Conservation (phyloP, 768 basidiomycete genomes). For the Pholiota conissans region DNA sequence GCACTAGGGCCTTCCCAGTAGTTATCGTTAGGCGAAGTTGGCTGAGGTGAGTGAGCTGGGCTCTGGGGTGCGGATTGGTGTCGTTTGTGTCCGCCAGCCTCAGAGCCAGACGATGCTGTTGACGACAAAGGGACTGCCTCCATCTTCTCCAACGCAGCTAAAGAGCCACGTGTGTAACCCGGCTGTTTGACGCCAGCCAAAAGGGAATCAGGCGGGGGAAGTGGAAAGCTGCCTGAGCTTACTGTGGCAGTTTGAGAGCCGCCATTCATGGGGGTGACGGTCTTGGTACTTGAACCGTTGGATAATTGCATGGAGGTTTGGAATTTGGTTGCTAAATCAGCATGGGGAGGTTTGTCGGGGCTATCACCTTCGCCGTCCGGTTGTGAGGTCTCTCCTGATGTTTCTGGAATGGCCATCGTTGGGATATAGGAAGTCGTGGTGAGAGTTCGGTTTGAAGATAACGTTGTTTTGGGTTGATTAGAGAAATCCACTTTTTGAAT, state of each 20-base stretch:
- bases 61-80: conserved; percentile 20
- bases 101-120: conserved; percentile 33
- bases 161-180: conserved; percentile 39
- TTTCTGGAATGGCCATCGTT: conserved; percentile 44
- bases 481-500: conserved; percentile 21
- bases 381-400: conserved; percentile 50
- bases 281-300: conserved; percentile 15
- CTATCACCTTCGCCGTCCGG: conserved; percentile 59
- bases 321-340: conserved; percentile 27
- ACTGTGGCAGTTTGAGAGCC: conserved; percentile 13
- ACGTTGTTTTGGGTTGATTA: conserved; percentile 20
- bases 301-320: conserved; percentile 21
- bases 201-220: conserved; percentile 52
- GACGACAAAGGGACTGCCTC: conserved; percentile 18
- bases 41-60: conserved; percentile 33
- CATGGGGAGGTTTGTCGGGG: conserved; percentile 60
- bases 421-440: not conserved
- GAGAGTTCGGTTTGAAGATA: conserved; percentile 20
- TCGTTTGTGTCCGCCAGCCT: conserved; percentile 17
- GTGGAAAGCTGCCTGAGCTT: conserved; percentile 35
- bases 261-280: conserved; percentile 16
- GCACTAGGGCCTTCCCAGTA: conserved; percentile 52
- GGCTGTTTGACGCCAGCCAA: conserved; percentile 50
- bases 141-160: conserved; percentile 39
- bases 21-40: conserved; percentile 58